phyloP scores from a whole-genome alignment of 768 basidiomycete genomes.

The Lanmaoa pseudosensibilis region DNA sequence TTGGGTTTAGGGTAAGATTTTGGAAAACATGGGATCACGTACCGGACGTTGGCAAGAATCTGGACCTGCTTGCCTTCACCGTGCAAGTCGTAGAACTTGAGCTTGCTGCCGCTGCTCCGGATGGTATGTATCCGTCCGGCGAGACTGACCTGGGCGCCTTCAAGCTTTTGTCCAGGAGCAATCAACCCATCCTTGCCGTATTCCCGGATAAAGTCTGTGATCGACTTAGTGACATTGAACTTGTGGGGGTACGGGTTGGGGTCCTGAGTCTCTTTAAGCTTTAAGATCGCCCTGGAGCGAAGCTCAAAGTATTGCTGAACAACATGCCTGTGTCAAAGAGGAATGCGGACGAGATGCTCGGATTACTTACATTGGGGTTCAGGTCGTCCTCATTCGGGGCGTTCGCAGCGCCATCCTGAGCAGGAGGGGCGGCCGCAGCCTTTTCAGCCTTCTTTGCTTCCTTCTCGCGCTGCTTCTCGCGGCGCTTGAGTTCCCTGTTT shows the following conservation, averaged over 20 bases:
- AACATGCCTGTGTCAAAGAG: neutral
- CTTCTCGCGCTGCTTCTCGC: constrained; percentile 77
- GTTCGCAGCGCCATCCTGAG: constrained; percentile 41
- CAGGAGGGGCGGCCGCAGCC: constrained; percentile 48
- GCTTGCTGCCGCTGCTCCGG: constrained; percentile 76
- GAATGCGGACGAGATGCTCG: neutral
- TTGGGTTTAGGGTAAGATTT: constrained; percentile 20
- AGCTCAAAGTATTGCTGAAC: constrained; percentile 94
- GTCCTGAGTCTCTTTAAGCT: constrained; percentile 76
- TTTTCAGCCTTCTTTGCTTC: constrained; percentile 78
- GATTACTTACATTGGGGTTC: constrained; percentile 76
- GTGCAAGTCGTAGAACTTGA: constrained; percentile 92
- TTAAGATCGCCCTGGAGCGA: constrained; percentile 83
- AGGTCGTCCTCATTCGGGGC: constrained; percentile 74
- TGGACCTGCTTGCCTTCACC: constrained; percentile 93
- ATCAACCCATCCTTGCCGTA: constrained; percentile 78
- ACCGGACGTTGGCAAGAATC: constrained; percentile 88
- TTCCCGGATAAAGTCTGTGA: constrained; percentile 68
- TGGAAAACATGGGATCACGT: constrained; percentile 35
- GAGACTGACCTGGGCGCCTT: constrained; percentile 57
- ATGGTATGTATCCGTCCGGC: constrained; percentile 94
- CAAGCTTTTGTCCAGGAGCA: constrained; percentile 62
- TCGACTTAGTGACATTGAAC: constrained; percentile 83
- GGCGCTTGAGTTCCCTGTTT: constrained; percentile 87
- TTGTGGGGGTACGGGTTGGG: constrained; percentile 99